Evolutionary conservation across 768 basidiomycete species (phyloP).

Genomic region (Agrocybe chaxingu): DNA sequence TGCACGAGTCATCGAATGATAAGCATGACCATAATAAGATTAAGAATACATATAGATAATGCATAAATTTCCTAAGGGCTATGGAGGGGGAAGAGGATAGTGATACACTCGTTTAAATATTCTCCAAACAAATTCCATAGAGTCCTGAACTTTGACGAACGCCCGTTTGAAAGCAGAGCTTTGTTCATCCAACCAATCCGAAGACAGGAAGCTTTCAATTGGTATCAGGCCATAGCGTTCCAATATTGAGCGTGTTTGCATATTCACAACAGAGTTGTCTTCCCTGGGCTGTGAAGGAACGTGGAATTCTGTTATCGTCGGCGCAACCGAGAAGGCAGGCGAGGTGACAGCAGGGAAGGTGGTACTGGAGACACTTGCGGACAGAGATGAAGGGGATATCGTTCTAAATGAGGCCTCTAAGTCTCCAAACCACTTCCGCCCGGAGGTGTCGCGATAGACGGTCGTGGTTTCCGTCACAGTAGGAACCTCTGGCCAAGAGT

Average conservation of each 20-base stretch:
- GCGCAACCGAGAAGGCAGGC: background rate
- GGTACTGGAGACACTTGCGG: conserved; percentile 10
- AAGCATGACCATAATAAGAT: conserved; percentile 3
- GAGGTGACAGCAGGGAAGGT: conserved; percentile 2
- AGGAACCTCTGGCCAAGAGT: conserved; percentile 20
- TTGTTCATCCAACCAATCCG: conserved; percentile 28
- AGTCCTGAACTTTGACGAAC: conserved; percentile 33
- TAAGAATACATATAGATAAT: conserved; percentile 1
- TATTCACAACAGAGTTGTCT: conserved; percentile 8
- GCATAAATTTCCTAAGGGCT: conserved; percentile 3
- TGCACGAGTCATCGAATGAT: background rate
- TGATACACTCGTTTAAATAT: conserved; percentile 49
- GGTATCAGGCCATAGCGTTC: conserved; percentile 27
- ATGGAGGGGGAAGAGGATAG: conserved; percentile 55
- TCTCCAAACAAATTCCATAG: conserved; percentile 43
- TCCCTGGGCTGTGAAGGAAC: background rate
- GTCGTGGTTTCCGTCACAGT: conserved; percentile 42
- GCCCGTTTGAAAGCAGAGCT: conserved; percentile 18
- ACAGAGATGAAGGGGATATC: background rate
- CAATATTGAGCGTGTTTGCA: conserved; percentile 8
- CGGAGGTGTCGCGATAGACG: conserved; percentile 21
- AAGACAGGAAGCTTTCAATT: conserved; percentile 24
- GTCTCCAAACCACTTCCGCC: conserved; percentile 24
- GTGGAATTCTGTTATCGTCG: conserved; percentile 4
- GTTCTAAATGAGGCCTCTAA: background rate